Evolutionary conservation across 768 basidiomycete species (phyloP), one percentile per base, ranked within the genome.

Genomic region (Lentinula aciculospora): DNA sequence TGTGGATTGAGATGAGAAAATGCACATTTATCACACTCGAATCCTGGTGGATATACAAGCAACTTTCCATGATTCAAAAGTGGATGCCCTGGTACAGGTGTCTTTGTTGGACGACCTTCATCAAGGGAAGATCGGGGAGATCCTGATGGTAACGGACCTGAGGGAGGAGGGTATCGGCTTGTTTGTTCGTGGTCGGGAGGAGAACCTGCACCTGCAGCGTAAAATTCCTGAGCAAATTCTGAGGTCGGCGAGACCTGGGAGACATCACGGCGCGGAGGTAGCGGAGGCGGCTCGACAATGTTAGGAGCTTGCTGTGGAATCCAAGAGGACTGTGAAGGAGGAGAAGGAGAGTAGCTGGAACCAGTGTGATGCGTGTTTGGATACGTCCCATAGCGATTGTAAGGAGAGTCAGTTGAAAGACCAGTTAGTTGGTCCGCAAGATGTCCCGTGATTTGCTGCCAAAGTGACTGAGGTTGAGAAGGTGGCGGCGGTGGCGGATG

Each of bases 11-110:
- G 21, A 69, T 10, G 28, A 25, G n/a, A 7, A 25, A 7, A 34
- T 76, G 55, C 63, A 89, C 90, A 92, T 76, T 89, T 92, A 1
- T 70, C 66, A 62, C 90, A 93, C 12, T 76, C 63, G 62, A 81
- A 75, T 1, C 80, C 78, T n/a, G 67, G 70, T 0, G 90, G 89
- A 64, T 91, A 92, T 0, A 92, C 83, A 6, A 93, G 72, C 7
- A 89, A 67, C 49, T 77, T 77, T 3, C 86, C 86, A 34, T 81
- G 70, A 23, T 73, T 72, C 56, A 93, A 69, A 3, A 92, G 72
- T 0, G 88, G 86, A 62, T 83, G 87, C 0, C 92, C 92, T 0
- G 84, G 78, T 0, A 75, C 73, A 3, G 91, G 88, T 2, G 66
- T 73, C 5, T 68, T 75, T 1, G 89, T 93, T 0, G 91, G 91